Percentiles rank a stretch among this genome's conserved stretches.
These are phyloP conservation scores for Colletotrichum lini DNA, from an alignment of 2,329 filamentous ascomycete species.

Conservation along the genomic window DNA sequence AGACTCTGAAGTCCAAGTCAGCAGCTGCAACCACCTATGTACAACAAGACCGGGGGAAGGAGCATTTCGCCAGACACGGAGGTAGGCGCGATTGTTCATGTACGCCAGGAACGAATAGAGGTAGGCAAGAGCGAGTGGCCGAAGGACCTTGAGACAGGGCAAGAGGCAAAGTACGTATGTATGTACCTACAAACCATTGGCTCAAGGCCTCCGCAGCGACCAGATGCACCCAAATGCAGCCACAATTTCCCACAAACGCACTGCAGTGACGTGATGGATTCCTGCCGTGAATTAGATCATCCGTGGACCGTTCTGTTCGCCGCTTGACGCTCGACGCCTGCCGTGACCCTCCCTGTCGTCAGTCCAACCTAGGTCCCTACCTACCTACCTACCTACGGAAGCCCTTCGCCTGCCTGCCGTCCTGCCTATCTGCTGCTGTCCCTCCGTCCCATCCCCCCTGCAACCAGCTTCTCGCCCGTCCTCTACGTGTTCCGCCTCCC, in stretches of 20 bases:
- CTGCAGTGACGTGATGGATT: conserved; percentile 45
- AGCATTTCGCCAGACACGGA: conserved; percentile 2
- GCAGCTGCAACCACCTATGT: not conserved
- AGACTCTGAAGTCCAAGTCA: conserved; percentile 5
- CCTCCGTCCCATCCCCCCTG: not conserved
- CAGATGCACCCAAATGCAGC: conserved; percentile 36
- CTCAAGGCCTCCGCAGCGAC: conserved; percentile 2
- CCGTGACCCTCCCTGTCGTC: conserved; percentile 34
- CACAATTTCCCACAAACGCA: conserved; percentile 39
- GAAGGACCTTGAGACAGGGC: not conserved
- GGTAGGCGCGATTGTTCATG: not conserved
- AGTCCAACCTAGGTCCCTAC: not conserved
- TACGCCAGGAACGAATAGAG: not conserved
- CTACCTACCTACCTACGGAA: conserved; percentile 26
- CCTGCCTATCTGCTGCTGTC: not conserved
- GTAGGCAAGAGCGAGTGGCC: conserved; percentile 5
- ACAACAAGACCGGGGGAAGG: conserved; percentile 2
- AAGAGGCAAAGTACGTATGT: conserved; percentile 14
- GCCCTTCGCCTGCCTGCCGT: not conserved
- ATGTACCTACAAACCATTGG: conserved; percentile 20
- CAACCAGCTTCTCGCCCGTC: conserved; percentile 8
- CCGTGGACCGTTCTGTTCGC: conserved; percentile 17
- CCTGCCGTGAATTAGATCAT: conserved; percentile 35
- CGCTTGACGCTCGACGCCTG: conserved; percentile 10
- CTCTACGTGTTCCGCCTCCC: conserved; percentile 15